Conservation (phyloP, 129 eudicot genomes). For the Rutidosis leptorrhynchoides region DNA sequence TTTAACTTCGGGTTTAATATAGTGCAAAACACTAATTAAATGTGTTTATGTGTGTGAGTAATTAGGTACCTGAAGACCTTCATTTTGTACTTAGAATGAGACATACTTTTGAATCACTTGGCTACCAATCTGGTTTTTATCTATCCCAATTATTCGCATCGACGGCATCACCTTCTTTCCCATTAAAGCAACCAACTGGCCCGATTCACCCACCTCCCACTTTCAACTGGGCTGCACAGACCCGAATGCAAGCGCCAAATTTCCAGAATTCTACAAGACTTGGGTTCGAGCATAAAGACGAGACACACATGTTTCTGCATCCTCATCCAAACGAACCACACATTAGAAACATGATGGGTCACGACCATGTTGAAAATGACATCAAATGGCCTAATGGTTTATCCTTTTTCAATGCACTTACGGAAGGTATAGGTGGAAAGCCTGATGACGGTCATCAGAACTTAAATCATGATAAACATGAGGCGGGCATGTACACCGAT, state of each 20-base stretch:
- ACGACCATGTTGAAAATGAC: constrained; percentile 56
- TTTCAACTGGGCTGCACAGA: constrained; percentile 70
- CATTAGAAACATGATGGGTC: constrained; percentile 66
- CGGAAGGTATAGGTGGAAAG: constrained; percentile 59
- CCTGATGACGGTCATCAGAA: constrained; percentile 36
- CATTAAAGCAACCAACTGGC: constrained; percentile 55
- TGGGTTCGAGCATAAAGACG: constrained; percentile 66
- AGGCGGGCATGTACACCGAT: constrained; percentile 70
- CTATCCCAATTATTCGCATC: constrained; percentile 89
- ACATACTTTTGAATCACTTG: constrained; percentile 84
- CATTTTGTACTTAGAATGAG: constrained; percentile 98
- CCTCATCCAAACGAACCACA: constrained; percentile 74
- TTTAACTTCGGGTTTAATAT: not conserved
- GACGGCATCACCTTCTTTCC: constrained; percentile 49
- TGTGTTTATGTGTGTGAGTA: constrained; percentile 25
- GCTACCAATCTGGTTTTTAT: constrained; percentile 90
- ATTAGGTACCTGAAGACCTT: constrained; percentile 91
- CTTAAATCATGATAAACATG: constrained; percentile 45
- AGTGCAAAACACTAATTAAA: not conserved
- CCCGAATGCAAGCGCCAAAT: constrained; percentile 43
- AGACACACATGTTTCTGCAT: constrained; percentile 75
- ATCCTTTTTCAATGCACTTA: constrained; percentile 66
- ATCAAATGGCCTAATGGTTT: constrained; percentile 96
- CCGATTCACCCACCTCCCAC: constrained; percentile 58
- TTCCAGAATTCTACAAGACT: constrained; percentile 54